Percentiles rank a stretch among this genome's conserved stretches.
phyloP scores from a whole-genome alignment of 164 flowering plant genomes.

The Buxus sempervirens region DNA sequence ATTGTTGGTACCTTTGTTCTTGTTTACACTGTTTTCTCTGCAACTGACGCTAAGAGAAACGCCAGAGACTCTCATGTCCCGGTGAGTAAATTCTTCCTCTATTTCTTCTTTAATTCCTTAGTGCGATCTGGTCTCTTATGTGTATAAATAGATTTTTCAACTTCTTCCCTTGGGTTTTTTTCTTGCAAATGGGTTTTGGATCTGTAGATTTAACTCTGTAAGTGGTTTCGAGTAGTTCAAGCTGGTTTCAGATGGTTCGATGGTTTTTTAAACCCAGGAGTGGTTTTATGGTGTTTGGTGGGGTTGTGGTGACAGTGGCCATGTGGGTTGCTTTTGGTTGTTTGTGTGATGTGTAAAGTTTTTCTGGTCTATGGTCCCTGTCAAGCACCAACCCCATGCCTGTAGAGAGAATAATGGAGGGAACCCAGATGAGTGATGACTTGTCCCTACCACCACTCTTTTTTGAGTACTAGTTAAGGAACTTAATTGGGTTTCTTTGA shows the following conservation, averaged over 20 bases:
- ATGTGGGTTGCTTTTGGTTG: not conserved
- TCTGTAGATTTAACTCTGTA: not conserved
- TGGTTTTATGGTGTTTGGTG: not conserved
- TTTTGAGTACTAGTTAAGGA: not conserved
- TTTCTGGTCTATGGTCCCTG: not conserved
- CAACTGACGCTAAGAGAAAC: constrained; percentile 23
- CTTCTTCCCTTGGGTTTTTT: no score
- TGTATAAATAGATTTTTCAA: no score
- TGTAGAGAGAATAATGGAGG: no score
- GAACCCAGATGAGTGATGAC: no score
- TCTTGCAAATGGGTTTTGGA: not conserved
- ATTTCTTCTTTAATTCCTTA: not conserved
- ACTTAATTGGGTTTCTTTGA: not conserved
- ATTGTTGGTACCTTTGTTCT: constrained; percentile 70
- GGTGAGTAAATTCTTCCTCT: constrained; percentile 4
- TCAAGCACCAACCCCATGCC: not conserved
- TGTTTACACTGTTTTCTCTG: constrained; percentile 74
- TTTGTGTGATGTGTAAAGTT: not conserved
- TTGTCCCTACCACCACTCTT: not conserved
- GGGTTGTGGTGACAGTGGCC: not conserved
- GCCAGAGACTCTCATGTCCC: constrained; percentile 24
- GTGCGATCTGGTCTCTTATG: not conserved
- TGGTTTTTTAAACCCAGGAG: not conserved
- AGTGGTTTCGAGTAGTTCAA: not conserved
- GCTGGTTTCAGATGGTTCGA: no score